Evolutionary conservation across 2,329 filamentous ascomycete species (phyloP).

Genomic region (Trichothecium sympodiale): DNA sequence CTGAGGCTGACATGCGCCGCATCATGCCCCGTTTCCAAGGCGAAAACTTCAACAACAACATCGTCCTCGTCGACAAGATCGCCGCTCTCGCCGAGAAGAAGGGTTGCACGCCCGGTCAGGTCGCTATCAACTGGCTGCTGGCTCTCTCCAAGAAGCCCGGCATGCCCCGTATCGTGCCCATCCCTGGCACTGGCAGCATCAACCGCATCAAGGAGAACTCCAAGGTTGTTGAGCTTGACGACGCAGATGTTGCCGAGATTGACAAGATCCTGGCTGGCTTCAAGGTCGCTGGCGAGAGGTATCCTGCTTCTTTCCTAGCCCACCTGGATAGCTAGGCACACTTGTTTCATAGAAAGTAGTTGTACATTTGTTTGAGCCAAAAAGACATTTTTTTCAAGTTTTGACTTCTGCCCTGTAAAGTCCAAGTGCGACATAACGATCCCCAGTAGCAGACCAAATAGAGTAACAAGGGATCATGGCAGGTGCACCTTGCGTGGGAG

Average conservation of each 20-base stretch:
- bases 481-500: slow-evolving; percentile 4
- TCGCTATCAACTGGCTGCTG: slow-evolving; percentile 55
- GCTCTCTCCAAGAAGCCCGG: slow-evolving; percentile 37
- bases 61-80: slow-evolving; percentile 48
- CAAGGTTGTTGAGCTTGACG: slow-evolving; percentile 16
- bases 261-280: not conserved
- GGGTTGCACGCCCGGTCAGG: slow-evolving; percentile 48
- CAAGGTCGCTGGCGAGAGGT: not conserved
- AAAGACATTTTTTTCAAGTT: not conserved
- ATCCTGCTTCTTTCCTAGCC: not conserved
- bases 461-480: slow-evolving; percentile 24
- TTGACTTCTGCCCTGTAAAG: slow-evolving; percentile 13
- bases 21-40: slow-evolving; percentile 48
- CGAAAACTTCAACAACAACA: slow-evolving; percentile 52
- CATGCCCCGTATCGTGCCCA: slow-evolving; percentile 50
- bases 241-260: slow-evolving; percentile 9
- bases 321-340: not conserved
- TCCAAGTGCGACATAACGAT: slow-evolving; percentile 21
- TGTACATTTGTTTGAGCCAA: not conserved
- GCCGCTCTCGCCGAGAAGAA: slow-evolving; percentile 48
- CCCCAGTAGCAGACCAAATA: slow-evolving; percentile 20
- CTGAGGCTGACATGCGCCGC: slow-evolving; percentile 5
- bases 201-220: slow-evolving; percentile 52
- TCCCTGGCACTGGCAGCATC: slow-evolving; percentile 50
- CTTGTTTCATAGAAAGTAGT: too few species aligned